Conservation (phyloP, 345 rosid species). For the Camelina laxa region DNA sequence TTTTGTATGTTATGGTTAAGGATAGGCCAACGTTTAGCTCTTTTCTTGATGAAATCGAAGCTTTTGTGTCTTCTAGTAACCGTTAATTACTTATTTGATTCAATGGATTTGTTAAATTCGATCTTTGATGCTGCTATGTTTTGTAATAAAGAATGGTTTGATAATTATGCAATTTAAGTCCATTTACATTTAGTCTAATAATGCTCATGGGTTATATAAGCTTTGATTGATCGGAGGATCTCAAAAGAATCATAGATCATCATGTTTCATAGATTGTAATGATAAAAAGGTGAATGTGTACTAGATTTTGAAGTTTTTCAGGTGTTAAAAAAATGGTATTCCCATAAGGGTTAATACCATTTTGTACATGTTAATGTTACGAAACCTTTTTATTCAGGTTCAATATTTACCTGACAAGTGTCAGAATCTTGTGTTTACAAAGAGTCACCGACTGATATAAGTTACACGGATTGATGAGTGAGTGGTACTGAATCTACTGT, state of each 20-base stretch:
- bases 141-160: background rate
- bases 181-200: no score
- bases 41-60: conserved; percentile 49
- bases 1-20: conserved; percentile 48
- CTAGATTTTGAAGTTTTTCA: background rate
- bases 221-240: no score
- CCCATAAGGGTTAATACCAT: background rate
- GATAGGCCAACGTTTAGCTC: conserved; percentile 45
- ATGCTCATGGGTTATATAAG: no score
- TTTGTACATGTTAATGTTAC: background rate
- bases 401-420: background rate
- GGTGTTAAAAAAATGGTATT: background rate
- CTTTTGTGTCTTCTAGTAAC: conserved; percentile 45
- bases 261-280: background rate
- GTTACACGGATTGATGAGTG: background rate
- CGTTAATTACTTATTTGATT: conserved; percentile 19
- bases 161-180: background rate
- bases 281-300: background rate
- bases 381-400: background rate
- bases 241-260: no score
- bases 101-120: conserved; percentile 10
- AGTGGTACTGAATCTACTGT: background rate
- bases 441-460: background rate
- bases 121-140: background rate
- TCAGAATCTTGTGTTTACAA: background rate